These are phyloP conservation scores for Zalaria obscura DNA, from an alignment of 2,329 filamentous ascomycete genomes.

Conservation along the genomic window DNA sequence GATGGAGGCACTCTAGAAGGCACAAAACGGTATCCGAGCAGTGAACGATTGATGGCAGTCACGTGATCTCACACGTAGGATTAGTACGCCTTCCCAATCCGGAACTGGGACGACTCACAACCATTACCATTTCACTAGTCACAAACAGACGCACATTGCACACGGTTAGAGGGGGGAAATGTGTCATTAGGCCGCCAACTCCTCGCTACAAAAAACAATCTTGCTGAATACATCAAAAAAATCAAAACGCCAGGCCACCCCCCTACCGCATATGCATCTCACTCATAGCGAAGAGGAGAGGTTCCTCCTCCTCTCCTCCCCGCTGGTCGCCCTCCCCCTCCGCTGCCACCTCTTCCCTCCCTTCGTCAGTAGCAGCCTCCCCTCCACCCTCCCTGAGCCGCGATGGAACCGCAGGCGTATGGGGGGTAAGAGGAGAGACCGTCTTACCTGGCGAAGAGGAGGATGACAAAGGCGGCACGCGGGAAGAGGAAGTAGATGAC, in stretches of 20 bases:
- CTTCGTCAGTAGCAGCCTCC: constrained; percentile 49
- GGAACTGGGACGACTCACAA: neutral
- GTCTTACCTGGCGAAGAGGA: constrained; percentile 78
- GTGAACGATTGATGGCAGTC: too few relatives aligned
- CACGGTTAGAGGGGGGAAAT: too few relatives aligned
- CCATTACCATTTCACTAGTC: neutral
- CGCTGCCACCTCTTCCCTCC: constrained; percentile 1
- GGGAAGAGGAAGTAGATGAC: constrained; percentile 64
- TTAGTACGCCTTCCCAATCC: neutral
- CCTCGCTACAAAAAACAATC: neutral
- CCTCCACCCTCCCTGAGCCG: constrained; percentile 62
- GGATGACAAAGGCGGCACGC: constrained; percentile 63
- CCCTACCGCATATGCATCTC: constrained; percentile 41
- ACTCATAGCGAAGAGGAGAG: constrained; percentile 58
- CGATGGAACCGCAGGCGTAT: constrained; percentile 86
- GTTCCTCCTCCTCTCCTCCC: constrained; percentile 46
- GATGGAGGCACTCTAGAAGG: too few relatives aligned
- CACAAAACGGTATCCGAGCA: too few relatives aligned
- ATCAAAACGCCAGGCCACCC: neutral
- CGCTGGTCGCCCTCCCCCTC: constrained; percentile 20
- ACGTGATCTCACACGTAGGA: too few relatives aligned
- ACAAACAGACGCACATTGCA: too few relatives aligned
- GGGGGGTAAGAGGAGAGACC: constrained; percentile 76
- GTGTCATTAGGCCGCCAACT: neutral
- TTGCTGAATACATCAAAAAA: neutral